These are phyloP conservation scores for Nicotiana sylvestris DNA, from an alignment of 257 asterid genomes.

Conservation along the genomic window DNA sequence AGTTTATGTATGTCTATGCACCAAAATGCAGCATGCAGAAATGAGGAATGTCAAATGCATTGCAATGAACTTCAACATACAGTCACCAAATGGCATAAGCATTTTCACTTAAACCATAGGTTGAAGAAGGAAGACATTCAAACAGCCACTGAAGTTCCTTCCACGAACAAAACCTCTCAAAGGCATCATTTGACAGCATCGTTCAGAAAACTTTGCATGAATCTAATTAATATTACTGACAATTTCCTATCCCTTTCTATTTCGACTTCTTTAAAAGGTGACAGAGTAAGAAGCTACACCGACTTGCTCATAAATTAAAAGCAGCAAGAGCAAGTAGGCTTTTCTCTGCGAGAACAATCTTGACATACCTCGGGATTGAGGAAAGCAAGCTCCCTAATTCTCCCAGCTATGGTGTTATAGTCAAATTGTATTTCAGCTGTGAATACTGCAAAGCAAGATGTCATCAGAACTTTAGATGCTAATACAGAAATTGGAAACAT, in stretches of 20 bases:
- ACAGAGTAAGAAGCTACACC: too few relatives aligned
- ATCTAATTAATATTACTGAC: constrained; percentile 4
- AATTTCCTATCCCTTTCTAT: not conserved
- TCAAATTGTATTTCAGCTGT: constrained; percentile 78
- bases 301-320: too few relatives aligned
- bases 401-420: constrained; percentile 76
- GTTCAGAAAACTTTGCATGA: not conserved
- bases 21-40: not conserved
- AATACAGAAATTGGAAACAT: constrained; percentile 4
- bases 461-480: not conserved
- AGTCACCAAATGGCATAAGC: not conserved
- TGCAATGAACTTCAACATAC: constrained; percentile 1
- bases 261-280: too few relatives aligned
- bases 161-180: not conserved
- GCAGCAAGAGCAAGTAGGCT: too few relatives aligned
- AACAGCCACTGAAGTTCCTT: constrained; percentile 2
- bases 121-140: not conserved
- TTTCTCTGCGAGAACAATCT: too few relatives aligned
- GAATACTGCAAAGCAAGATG: constrained; percentile 55
- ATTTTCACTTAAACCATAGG: not conserved
- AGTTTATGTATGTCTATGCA: constrained; percentile 3
- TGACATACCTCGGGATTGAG: constrained; percentile 81
- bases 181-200: not conserved
- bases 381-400: constrained; percentile 98
- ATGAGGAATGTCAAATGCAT: not conserved